A percentile compares a stretch with the other conserved stretches of the same genome.
Conservation (phyloP, 345 rosid species). For the Trapa incisa region DNA sequence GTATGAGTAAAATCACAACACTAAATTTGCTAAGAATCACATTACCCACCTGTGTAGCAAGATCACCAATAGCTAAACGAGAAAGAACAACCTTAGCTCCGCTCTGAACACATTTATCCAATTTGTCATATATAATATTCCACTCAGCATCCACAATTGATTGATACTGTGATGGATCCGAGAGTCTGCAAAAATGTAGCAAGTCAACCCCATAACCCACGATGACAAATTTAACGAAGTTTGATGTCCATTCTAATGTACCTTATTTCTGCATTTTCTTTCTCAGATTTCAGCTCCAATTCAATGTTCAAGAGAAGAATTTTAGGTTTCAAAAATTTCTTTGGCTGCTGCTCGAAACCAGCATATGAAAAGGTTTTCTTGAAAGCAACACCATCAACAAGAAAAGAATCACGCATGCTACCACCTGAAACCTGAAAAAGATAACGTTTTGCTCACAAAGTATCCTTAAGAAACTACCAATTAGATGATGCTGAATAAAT, state of each 20-base stretch:
- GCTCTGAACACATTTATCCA: constrained; percentile 87
- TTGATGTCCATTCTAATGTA: constrained; percentile 8
- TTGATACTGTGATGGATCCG: constrained; percentile 94
- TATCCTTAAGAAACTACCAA: background rate
- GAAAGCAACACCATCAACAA: constrained; percentile 95
- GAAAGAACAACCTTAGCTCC: constrained; percentile 98
- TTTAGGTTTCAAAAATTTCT: constrained; percentile 74
- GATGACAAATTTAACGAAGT: background rate
- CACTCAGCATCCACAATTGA: constrained; percentile 99
- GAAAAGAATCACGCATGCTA: constrained; percentile 88
- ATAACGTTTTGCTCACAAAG: constrained; percentile 8
- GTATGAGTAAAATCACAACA: background rate
- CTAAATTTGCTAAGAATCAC: background rate
- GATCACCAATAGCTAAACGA: constrained; percentile 94
- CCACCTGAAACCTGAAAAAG: constrained; percentile 84
- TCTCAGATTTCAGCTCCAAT: constrained; percentile 93
- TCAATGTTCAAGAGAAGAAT: constrained; percentile 81
- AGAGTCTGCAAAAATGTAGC: constrained; percentile 35
- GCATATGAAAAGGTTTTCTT: constrained; percentile 99
- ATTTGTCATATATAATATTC: constrained; percentile 97
- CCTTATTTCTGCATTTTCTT: constrained; percentile 99
- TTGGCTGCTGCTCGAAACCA: constrained; percentile 98
- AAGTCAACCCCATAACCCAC: background rate
- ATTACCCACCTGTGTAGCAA: constrained; percentile 74
- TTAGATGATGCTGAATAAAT: background rate